phyloP scores from a whole-genome alignment of 208 protist genomes.

The Dictyostelium gargantuum region DNA sequence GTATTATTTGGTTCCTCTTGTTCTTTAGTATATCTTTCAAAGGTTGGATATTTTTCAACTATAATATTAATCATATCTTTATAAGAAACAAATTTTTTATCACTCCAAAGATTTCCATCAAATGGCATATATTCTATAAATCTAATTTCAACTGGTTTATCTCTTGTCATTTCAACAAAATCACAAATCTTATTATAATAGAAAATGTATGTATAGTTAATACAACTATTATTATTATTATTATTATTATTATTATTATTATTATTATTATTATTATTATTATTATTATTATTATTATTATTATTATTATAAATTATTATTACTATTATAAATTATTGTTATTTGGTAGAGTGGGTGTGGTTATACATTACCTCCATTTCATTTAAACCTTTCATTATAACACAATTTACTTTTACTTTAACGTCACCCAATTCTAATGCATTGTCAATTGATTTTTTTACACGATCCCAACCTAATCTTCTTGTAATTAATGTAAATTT shows the following conservation, averaged over 20 bases:
- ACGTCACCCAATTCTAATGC: constrained; percentile 55
- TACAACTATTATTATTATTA: background rate
- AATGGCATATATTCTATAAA: constrained; percentile 92
- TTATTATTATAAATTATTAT: background rate
- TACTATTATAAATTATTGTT: background rate
- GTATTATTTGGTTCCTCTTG: constrained; percentile 77
- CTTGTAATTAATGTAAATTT: constrained; percentile 84
- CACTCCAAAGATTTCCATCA: constrained; percentile 84
- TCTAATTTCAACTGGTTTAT: constrained; percentile 81
- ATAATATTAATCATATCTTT: constrained; percentile 79
- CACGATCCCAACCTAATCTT: constrained; percentile 61
- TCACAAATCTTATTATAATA: constrained; percentile 62
- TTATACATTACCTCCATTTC: constrained; percentile 79
- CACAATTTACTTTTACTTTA: constrained; percentile 85
- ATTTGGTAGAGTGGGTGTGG: too few relatives aligned
- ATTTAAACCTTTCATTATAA: constrained; percentile 86
- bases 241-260: background rate
- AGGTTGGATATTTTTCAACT: constrained; percentile 5
- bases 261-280: background rate
- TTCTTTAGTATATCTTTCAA: background rate
- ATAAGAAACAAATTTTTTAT: constrained; percentile 82
- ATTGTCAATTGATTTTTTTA: constrained; percentile 72
- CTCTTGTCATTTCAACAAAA: constrained; percentile 81
- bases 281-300: background rate
- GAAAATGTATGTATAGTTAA: background rate